Percentiles rank a stretch among this genome's conserved stretches.
These are phyloP conservation scores for Erodium texanum DNA, from an alignment of 441 rosid genomes.

Conservation along the genomic window DNA sequence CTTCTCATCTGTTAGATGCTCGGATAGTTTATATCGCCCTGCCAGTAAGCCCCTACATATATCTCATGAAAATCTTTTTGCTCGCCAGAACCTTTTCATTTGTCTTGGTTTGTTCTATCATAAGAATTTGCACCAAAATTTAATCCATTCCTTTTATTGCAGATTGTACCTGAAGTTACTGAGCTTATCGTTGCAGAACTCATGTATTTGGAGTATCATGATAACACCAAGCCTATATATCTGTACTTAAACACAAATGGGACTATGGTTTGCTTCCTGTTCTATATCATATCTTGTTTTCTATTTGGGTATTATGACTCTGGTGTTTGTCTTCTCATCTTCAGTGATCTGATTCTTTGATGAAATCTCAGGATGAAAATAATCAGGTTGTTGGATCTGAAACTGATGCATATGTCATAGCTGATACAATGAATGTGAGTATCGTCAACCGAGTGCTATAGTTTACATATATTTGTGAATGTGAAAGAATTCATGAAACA, in stretches of 20 bases:
- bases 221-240: slow-evolving; percentile 63
- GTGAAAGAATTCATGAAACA: background rate
- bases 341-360: slow-evolving; percentile 15
- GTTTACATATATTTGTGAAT: background rate
- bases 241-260: slow-evolving; percentile 76
- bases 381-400: slow-evolving; percentile 83
- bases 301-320: slow-evolving; percentile 4
- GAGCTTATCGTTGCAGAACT: slow-evolving; percentile 76
- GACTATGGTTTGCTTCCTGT: slow-evolving; percentile 47
- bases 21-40: slow-evolving; percentile 74
- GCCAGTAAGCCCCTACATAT: slow-evolving; percentile 47
- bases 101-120: slow-evolving; percentile 6
- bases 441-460: slow-evolving; percentile 2
- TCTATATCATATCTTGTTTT: slow-evolving; percentile 6
- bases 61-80: background rate
- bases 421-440: slow-evolving; percentile 72
- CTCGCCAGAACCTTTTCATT: slow-evolving; percentile 5
- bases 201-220: slow-evolving; percentile 66
- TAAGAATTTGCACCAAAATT: slow-evolving; percentile 14
- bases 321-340: background rate
- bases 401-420: slow-evolving; percentile 83
- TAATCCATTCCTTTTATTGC: slow-evolving; percentile 20
- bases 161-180: slow-evolving; percentile 78
- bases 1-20: slow-evolving; percentile 79
- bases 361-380: slow-evolving; percentile 45